Percentiles rank a stretch among this genome's conserved stretches.
phyloP scores from a whole-genome alignment of 1,284 basidiomycete species.

The Cryptococcus sp. region DNA sequence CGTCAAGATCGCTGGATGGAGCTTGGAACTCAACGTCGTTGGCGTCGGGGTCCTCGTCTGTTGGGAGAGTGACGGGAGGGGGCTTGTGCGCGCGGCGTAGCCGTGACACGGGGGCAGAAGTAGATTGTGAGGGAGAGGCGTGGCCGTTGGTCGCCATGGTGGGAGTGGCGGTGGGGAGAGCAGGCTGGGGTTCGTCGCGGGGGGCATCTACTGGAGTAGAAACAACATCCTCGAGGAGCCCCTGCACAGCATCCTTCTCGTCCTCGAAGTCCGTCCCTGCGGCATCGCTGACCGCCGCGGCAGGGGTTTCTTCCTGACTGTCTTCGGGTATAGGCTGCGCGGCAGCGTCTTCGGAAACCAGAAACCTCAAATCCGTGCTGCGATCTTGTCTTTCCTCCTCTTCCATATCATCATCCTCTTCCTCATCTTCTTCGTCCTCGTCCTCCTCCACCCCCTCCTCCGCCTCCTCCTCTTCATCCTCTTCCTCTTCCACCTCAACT shows the following conservation, averaged over 20 bases:
- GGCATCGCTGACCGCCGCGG: neutral
- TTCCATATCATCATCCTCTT: constrained; percentile 18
- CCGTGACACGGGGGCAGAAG: constrained; percentile 6
- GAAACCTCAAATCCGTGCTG: constrained; percentile 20
- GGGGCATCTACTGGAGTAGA: neutral
- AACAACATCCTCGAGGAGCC: neutral
- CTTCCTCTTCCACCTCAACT: constrained; percentile 10
- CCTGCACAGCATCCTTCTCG: neutral
- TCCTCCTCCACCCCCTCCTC: constrained; percentile 18
- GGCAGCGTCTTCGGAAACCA: constrained; percentile 22
- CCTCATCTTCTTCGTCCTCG: constrained; percentile 21
- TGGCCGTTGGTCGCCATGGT: neutral
- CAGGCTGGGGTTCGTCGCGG: neutral
- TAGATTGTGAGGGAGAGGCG: neutral
- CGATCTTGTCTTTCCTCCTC: constrained; percentile 23
- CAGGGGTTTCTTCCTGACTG: neutral
- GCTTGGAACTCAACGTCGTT: constrained; percentile 46
- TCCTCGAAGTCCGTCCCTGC: neutral
- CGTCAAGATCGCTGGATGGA: constrained; percentile 23
- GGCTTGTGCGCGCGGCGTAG: constrained; percentile 26
- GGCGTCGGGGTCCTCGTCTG: constrained; percentile 41
- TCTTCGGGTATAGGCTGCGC: neutral
- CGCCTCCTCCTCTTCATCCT: neutral
- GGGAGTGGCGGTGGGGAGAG: neutral
- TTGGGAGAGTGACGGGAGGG: constrained; percentile 13